Percentiles rank a stretch among this genome's conserved stretches.
These are phyloP conservation scores for Aspergillus bridgeri DNA, from an alignment of 495 filamentous ascomycete species.

Conservation along the genomic window DNA sequence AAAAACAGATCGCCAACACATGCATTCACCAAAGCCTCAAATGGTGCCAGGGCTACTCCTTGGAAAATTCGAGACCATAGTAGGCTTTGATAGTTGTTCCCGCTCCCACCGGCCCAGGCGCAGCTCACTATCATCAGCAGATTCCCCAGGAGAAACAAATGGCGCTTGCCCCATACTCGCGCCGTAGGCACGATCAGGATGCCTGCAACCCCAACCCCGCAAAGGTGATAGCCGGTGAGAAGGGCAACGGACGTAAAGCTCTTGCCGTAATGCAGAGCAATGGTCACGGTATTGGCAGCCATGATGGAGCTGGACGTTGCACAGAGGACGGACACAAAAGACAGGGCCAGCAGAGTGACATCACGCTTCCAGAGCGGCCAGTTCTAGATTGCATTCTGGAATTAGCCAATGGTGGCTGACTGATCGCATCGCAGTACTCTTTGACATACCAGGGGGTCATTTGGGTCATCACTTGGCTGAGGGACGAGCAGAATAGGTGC, in stretches of 20 bases:
- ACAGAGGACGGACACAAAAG: slow-evolving; percentile 74
- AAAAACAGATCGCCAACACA: slow-evolving; percentile 75
- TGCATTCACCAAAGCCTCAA: slow-evolving; percentile 73
- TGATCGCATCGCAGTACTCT: background rate
- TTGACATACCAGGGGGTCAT: slow-evolving; percentile 64
- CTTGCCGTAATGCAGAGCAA: slow-evolving; percentile 56
- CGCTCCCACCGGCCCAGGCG: slow-evolving; percentile 74
- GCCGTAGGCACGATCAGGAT: slow-evolving; percentile 82
- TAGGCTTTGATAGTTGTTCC: slow-evolving; percentile 62
- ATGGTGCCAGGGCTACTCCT: slow-evolving; percentile 71
- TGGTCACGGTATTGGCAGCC: slow-evolving; percentile 77
- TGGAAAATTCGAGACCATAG: slow-evolving; percentile 74
- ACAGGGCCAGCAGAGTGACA: slow-evolving; percentile 72
- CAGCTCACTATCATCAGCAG: slow-evolving; percentile 67
- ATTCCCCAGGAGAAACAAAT: slow-evolving; percentile 79
- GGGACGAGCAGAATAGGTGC: slow-evolving; percentile 72
- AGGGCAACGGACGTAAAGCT: slow-evolving; percentile 71
- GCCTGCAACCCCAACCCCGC: slow-evolving; percentile 76
- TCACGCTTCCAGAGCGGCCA: slow-evolving; percentile 90
- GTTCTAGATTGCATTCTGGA: slow-evolving; percentile 54
- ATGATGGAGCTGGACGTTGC: slow-evolving; percentile 78
- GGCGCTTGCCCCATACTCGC: slow-evolving; percentile 89
- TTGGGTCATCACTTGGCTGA: slow-evolving; percentile 76
- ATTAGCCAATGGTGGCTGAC: background rate
- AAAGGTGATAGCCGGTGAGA: slow-evolving; percentile 83